A percentile compares a stretch with the other conserved stretches of the same genome.
Evolutionary conservation across 768 basidiomycete species (phyloP).

Genomic region (Cyclocybe aegerita): DNA sequence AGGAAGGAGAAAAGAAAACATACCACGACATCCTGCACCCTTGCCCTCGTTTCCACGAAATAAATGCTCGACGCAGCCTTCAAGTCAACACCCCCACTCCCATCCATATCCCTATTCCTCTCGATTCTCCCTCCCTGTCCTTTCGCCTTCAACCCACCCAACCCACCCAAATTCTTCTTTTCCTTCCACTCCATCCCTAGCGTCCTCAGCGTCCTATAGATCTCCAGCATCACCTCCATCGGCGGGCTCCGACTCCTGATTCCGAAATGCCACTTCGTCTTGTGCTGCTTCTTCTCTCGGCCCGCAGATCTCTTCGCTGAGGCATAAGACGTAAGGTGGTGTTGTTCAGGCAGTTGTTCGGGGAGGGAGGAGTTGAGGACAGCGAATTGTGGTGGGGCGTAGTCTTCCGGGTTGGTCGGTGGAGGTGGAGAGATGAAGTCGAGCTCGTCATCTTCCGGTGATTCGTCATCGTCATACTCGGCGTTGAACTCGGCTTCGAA

Average conservation of each 20-base stretch:
- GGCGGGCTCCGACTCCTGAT: slow-evolving; percentile 92
- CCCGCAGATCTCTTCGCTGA: slow-evolving; percentile 50
- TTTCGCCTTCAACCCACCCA: slow-evolving; percentile 53
- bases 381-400: slow-evolving; percentile 38
- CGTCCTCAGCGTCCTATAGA: slow-evolving; percentile 87
- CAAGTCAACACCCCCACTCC: slow-evolving; percentile 57
- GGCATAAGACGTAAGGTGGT: slow-evolving; percentile 70
- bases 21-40: slow-evolving; percentile 92
- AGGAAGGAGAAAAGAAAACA: slow-evolving; percentile 28
- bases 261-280: slow-evolving; percentile 97
- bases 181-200: slow-evolving; percentile 98
- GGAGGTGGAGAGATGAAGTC: slow-evolving; percentile 24
- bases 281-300: slow-evolving; percentile 67
- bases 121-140: slow-evolving; percentile 48
- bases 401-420: slow-evolving; percentile 4
- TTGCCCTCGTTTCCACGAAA: slow-evolving; percentile 90
- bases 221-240: slow-evolving; percentile 99
- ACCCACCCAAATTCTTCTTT: slow-evolving; percentile 75
- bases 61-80: slow-evolving; percentile 78
- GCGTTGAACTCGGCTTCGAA: slow-evolving; percentile 75
- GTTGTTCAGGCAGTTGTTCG: slow-evolving; percentile 53
- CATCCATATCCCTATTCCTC: slow-evolving; percentile 62
- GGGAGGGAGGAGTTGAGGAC: slow-evolving; percentile 90
- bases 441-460: slow-evolving; percentile 41
- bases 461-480: slow-evolving; percentile 64